Percentiles rank a stretch among this genome's conserved stretches.
Conservation (phyloP, 352 stramenopile species). For the Albugo candida region DNA sequence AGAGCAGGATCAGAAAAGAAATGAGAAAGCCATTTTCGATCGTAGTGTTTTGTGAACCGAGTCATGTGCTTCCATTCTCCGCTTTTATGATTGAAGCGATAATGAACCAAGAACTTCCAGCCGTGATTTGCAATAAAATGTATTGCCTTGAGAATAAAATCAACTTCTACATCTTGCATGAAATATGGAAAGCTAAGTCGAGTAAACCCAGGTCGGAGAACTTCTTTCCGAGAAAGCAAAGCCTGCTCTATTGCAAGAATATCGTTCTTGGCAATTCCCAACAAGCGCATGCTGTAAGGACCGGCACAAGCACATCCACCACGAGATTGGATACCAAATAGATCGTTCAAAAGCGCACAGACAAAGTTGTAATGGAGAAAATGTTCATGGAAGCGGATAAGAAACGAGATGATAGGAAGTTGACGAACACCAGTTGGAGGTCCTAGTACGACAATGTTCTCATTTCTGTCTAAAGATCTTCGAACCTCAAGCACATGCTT, state of each 20-base stretch:
- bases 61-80: slow-evolving; percentile 82
- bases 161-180: slow-evolving; percentile 53
- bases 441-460: slow-evolving; percentile 81
- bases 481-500: slow-evolving; percentile 18
- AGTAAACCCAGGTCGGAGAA: slow-evolving; percentile 88
- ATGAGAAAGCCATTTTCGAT: slow-evolving; percentile 7
- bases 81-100: slow-evolving; percentile 89
- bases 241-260: slow-evolving; percentile 63
- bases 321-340: slow-evolving; percentile 91
- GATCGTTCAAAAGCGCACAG: slow-evolving; percentile 91
- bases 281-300: slow-evolving; percentile 82
- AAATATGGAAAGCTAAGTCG: slow-evolving; percentile 86
- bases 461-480: slow-evolving; percentile 21
- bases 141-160: slow-evolving; percentile 89
- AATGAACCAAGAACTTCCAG: slow-evolving; percentile 87
- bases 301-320: slow-evolving; percentile 31
- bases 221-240: slow-evolving; percentile 67
- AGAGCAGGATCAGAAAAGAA: slow-evolving; percentile 21
- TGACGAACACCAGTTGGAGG: slow-evolving; percentile 19
- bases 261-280: slow-evolving; percentile 69
- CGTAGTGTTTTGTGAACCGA: slow-evolving; percentile 9
- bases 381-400: slow-evolving; percentile 65
- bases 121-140: slow-evolving; percentile 85
- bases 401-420: slow-evolving; percentile 89
- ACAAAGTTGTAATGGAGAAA: slow-evolving; percentile 98